Evolutionary conservation across 78 protist genomes (phyloP).

Genomic region (Pigoraptor vietnamica): DNA sequence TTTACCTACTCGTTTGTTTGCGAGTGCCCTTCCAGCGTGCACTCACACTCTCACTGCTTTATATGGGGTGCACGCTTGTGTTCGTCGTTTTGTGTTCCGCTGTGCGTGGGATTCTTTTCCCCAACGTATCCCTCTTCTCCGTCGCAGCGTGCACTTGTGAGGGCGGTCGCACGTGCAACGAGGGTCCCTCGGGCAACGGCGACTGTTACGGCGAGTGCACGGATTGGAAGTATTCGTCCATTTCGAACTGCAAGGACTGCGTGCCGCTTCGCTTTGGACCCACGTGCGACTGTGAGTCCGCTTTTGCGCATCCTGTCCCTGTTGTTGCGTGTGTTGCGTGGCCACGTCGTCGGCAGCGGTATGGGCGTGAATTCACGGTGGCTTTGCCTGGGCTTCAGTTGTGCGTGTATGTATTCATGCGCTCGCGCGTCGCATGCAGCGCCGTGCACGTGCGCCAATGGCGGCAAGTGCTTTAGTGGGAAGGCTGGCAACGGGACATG

Average conservation of each 20-base stretch:
- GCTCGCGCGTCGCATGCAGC: not conserved
- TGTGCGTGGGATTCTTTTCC: no score
- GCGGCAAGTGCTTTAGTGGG: not conserved
- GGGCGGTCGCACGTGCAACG: not conserved
- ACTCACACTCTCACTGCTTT: no score
- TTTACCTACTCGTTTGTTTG: no score
- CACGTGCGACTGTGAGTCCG: not conserved
- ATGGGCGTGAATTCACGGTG: no score
- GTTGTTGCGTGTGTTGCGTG: no score
- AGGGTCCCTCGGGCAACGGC: not conserved
- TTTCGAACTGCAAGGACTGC: not conserved
- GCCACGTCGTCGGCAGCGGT: no score
- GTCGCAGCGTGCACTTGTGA: not conserved
- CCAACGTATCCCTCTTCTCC: not conserved
- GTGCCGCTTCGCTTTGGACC: not conserved
- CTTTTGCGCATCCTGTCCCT: not conserved
- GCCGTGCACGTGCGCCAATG: not conserved
- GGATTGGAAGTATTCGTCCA: not conserved
- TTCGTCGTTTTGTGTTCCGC: no score
- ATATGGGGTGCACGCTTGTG: no score
- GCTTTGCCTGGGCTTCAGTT: no score
- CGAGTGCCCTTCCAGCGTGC: no score
- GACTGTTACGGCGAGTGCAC: not conserved
- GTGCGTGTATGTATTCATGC: not conserved
- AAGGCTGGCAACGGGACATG: not conserved